Percentiles rank a stretch among this genome's conserved stretches.
phyloP scores from a whole-genome alignment of 164 flowering plant species.

The Litsea cubeba region DNA sequence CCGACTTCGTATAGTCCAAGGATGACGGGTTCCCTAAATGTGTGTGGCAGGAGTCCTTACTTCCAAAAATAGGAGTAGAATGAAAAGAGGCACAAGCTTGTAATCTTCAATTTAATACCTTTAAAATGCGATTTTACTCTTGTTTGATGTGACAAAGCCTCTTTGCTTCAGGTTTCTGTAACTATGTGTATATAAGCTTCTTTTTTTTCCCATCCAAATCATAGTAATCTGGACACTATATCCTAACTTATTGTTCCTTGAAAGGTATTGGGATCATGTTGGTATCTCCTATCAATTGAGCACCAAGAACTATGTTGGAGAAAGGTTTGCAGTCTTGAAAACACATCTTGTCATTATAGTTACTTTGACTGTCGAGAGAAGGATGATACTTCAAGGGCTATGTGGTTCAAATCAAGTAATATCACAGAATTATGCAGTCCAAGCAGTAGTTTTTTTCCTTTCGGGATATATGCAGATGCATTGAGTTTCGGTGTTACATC shows the following conservation, averaged over 20 bases:
- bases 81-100: no score
- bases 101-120: no score
- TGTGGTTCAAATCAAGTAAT: constrained; percentile 53
- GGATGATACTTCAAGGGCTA: constrained; percentile 15
- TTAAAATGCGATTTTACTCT: no score
- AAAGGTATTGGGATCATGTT: constrained; percentile 66
- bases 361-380: constrained; percentile 38
- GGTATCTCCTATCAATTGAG: constrained; percentile 67
- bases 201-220: neutral
- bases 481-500: constrained; percentile 34
- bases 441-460: constrained; percentile 25
- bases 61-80: no score
- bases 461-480: constrained; percentile 64
- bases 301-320: constrained; percentile 66
- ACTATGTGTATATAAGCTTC: neutral
- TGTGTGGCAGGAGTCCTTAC: no score
- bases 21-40: no score
- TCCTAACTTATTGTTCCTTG: neutral
- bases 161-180: no score
- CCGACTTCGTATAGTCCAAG: no score
- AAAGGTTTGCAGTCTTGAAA: constrained; percentile 32
- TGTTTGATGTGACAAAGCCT: no score
- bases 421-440: constrained; percentile 43
- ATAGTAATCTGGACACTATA: neutral
- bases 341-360: constrained; percentile 24